Evolutionary conservation across 2,329 filamentous ascomycete genomes (phyloP), one percentile per base, ranked within the genome.

Genomic region (Cladosporium velox): DNA sequence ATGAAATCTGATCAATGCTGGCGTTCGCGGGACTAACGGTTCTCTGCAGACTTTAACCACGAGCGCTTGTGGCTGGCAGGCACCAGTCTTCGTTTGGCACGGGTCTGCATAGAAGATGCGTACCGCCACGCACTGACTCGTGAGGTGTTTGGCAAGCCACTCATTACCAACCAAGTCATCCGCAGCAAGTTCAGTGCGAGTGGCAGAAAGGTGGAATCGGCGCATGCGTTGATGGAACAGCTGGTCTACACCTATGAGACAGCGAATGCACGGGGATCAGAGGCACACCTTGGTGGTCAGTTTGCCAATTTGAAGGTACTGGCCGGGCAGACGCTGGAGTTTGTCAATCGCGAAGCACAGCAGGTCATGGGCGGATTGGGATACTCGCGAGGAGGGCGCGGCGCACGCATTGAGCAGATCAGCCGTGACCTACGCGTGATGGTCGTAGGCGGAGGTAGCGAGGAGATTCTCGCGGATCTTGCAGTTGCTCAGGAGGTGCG

Each of bases 321-420:
- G 74, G 80, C 78, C 24, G 84, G 81, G 0, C 75, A 79, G 54
- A 81, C 80, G 61, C 72, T 85, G 21, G 83, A 85, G 70, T 81
- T 81, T 66, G 81, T 79, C 54, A 79, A 79, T 34, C 78, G 83
- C 21, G 83, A 85, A 68, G 82, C 82, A 1, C 82, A 84, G 71
- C 83, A 85, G 71, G 77, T 85, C 28, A 76, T 85, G 72, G 82
- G 82, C 10, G 82, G 82, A 0, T 75, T 80, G 6, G 81, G 82
- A 4, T 84, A 84, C 72, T 78, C 80, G 21, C 80, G 77, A 67
- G 77, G 78, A 47, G 82, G 82, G 0, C 80, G 78, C 60, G 82
- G 82, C 1, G 81, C 74, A 52, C 78, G 80, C 3, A 79, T 84
- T 54, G 82, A 84, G 69, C 81, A 82, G 65, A 83, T 84, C 49